These are phyloP conservation scores for Fusarium sp. DNA, from an alignment of 2,329 filamentous ascomycete species.

Conservation along the genomic window DNA sequence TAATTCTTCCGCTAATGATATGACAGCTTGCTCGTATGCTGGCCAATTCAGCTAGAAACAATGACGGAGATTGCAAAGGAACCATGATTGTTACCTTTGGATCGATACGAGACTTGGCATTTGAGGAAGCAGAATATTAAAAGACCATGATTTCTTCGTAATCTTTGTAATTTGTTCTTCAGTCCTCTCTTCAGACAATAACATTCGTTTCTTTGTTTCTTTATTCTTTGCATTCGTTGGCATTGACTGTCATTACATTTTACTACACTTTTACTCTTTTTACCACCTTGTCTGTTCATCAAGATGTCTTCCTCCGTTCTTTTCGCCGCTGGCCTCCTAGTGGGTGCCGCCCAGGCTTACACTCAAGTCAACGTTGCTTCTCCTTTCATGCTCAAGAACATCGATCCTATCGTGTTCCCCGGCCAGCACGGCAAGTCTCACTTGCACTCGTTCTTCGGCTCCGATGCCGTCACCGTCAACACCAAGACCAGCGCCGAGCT, in stretches of 20 bases:
- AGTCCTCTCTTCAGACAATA: not conserved
- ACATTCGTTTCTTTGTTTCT: constrained; percentile 18
- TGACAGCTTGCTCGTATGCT: not conserved
- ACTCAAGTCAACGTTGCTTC: constrained; percentile 32
- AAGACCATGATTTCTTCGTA: constrained; percentile 1
- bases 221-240: constrained; percentile 24
- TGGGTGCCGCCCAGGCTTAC: constrained; percentile 35
- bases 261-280: not conserved
- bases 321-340: constrained; percentile 31
- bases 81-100: not conserved
- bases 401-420: constrained; percentile 51
- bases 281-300: not conserved
- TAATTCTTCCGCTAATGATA: constrained; percentile 25
- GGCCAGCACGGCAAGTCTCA: constrained; percentile 49
- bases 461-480: constrained; percentile 48
- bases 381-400: constrained; percentile 51
- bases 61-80: constrained; percentile 1
- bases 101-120: constrained; percentile 3
- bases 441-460: constrained; percentile 53
- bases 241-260: constrained; percentile 37
- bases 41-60: constrained; percentile 11
- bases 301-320: constrained; percentile 38
- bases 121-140: not conserved
- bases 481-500: constrained; percentile 50
- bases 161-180: not conserved